phyloP scores from a whole-genome alignment of 257 asterid species.

The Penstemon newberryi region DNA sequence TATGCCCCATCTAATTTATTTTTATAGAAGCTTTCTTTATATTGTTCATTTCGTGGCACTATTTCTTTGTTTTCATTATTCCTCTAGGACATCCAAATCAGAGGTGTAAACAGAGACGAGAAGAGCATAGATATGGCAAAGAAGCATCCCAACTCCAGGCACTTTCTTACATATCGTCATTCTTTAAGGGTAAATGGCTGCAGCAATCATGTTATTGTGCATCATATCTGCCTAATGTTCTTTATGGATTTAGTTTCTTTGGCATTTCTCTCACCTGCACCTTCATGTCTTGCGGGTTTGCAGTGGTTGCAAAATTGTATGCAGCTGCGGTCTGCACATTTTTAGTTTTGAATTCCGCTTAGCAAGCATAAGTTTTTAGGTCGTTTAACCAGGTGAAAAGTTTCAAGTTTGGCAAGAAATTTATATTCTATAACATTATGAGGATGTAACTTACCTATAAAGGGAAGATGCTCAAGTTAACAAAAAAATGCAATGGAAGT shows the following conservation, averaged over 20 bases:
- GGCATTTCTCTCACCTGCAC: slow-evolving; percentile 15
- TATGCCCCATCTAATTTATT: slow-evolving; percentile 33
- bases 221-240: neutral
- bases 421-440: neutral
- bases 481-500: neutral
- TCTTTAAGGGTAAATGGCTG: slow-evolving; percentile 73
- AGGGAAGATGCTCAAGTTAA: neutral
- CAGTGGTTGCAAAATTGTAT: neutral
- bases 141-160: slow-evolving; percentile 82
- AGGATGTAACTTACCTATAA: neutral
- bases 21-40: slow-evolving; percentile 15
- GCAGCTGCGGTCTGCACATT: neutral
- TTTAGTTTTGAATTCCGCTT: slow-evolving; percentile 1
- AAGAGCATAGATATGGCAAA: slow-evolving; percentile 86
- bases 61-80: slow-evolving; percentile 10
- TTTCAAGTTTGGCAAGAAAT: no score
- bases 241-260: slow-evolving; percentile 5
- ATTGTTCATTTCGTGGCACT: slow-evolving; percentile 17
- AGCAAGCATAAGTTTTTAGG: neutral
- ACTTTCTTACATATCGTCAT: slow-evolving; percentile 88
- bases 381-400: neutral
- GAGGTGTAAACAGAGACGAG: slow-evolving; percentile 96
- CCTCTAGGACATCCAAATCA: slow-evolving; percentile 87
- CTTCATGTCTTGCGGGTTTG: slow-evolving; percentile 16
- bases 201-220: slow-evolving; percentile 13